Base-by-base conservation (phyloP, 352 stramenopile genomes). In the Phytophthora ramorum region DNA sequence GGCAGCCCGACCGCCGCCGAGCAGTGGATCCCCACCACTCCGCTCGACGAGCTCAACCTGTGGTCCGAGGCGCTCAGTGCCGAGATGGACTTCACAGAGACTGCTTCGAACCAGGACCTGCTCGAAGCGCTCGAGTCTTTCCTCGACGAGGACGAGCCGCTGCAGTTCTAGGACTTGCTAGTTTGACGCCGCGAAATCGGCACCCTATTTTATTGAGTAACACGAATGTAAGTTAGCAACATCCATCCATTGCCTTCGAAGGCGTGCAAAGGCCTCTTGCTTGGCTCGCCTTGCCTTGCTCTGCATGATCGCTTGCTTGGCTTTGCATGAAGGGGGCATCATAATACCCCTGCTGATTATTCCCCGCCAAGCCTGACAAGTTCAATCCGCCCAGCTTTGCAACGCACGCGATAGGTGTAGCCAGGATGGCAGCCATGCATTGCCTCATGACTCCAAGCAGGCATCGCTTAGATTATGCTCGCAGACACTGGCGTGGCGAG, bases 71-170 rank as follows among this genome's bases (percentile, higher is more conserved):
- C 70, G 20, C 61, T 69, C 43, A 62, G 35, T 14, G 22, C 45
- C 4, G 64, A 61, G 22, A 32, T 59, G 3, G 41, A 55, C 37
- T 58, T 66, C 20, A 37, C 58, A 20, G 64, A 75, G 30, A 48
- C 58, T 20, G 55, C 70, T 6, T 69, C 59, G 13, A 68, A 65
- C 56, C 52, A 70, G 52, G 70, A 78, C 22, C 48, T 78, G n/a
- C 67, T 83, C 10, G 75, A 83, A 34, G 66, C 57, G 32, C 72
- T 83, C 47, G 64, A 66, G 48, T 73, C 64, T 7, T 61, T 83
- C 40, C 66, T 83, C 0, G 65, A 81, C 30, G 75, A 79, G 49
- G 58, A 68, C 20, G 72, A 69, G 32, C 65, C 61, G 20, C 46
- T 53, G 12, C 56, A 46, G 49, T 44, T 58, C 19, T 76, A 70